A percentile compares a stretch with the other conserved stretches of the same genome.
phyloP scores from a whole-genome alignment of 345 rosid genomes.

The Eucalyptus pumila region DNA sequence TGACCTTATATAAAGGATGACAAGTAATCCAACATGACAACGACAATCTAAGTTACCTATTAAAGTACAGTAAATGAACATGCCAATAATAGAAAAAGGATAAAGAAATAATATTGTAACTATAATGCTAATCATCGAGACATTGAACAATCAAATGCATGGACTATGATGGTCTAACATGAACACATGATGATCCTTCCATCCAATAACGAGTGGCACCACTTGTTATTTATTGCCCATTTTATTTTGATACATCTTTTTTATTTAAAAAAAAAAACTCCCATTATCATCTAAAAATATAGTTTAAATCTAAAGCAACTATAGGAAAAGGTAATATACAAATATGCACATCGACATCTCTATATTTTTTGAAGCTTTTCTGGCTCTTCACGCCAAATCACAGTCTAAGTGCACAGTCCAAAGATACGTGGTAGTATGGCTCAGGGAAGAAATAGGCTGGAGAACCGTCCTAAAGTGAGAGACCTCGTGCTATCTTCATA shows the following conservation, averaged over 20 bases:
- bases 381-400: background rate
- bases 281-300: background rate
- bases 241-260: background rate
- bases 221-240: rapidly evolving
- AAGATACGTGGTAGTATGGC: background rate
- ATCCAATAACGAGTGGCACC: background rate
- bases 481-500: too few relatives aligned
- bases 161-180: background rate
- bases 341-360: background rate
- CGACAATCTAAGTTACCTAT: background rate
- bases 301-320: background rate
- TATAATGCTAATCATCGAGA: background rate
- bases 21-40: background rate
- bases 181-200: background rate
- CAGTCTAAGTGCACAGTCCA: background rate
- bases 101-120: background rate
- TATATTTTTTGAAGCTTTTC: background rate
- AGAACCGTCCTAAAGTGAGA: too few relatives aligned
- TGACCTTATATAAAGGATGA: background rate
- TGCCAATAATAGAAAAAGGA: background rate
- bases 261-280: background rate
- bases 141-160: background rate
- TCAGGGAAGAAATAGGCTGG: too few relatives aligned
- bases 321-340: background rate
- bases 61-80: background rate